A percentile compares a stretch with the other conserved stretches of the same genome.
These are phyloP conservation scores for Lodderomyces pseudojiufengensis DNA, from an alignment of 1,139 yeast species.

Conservation along the genomic window DNA sequence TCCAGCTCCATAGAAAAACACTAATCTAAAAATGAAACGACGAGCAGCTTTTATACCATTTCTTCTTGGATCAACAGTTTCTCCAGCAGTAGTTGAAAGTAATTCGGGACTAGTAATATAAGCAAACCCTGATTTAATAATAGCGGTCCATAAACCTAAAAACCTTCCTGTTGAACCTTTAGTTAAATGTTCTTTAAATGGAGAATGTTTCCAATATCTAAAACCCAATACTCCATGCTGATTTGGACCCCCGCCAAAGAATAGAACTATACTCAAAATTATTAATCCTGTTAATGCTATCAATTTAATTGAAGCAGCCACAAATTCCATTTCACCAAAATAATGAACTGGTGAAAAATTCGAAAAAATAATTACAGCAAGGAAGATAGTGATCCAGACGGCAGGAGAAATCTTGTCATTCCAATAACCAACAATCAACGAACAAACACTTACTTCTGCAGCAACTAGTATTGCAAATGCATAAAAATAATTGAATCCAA, in stretches of 20 bases:
- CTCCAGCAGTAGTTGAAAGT: slow-evolving; percentile 39
- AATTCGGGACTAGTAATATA: slow-evolving; percentile 38
- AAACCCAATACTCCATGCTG: slow-evolving; percentile 57
- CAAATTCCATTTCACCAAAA: slow-evolving; percentile 66
- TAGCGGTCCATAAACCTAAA: slow-evolving; percentile 38
- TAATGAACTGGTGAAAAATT: slow-evolving; percentile 46
- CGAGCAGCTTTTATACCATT: slow-evolving; percentile 45
- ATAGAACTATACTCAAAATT: slow-evolving; percentile 41
- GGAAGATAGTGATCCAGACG: slow-evolving; percentile 53
- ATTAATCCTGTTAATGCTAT: slow-evolving; percentile 37
- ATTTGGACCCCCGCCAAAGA: slow-evolving; percentile 50
- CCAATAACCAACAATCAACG: slow-evolving; percentile 56
- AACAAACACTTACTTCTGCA: slow-evolving; percentile 52
- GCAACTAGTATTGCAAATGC: slow-evolving; percentile 48
- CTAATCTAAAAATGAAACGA: slow-evolving; percentile 46
- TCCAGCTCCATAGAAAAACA: slow-evolving; percentile 45
- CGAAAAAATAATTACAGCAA: slow-evolving; percentile 33
- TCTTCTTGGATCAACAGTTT: slow-evolving; percentile 42
- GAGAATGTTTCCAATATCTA: slow-evolving; percentile 60
- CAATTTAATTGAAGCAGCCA: slow-evolving; percentile 57
- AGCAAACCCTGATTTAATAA: slow-evolving; percentile 39
- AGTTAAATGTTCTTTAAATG: slow-evolving; percentile 40
- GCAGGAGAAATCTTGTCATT: slow-evolving; percentile 45
- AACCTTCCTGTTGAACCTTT: slow-evolving; percentile 59
- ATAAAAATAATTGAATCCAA: slow-evolving; percentile 49